Evolutionary conservation across 768 basidiomycete genomes (phyloP), one percentile per base, ranked within the genome.

Genomic region (Hemileccinum impolitum): DNA sequence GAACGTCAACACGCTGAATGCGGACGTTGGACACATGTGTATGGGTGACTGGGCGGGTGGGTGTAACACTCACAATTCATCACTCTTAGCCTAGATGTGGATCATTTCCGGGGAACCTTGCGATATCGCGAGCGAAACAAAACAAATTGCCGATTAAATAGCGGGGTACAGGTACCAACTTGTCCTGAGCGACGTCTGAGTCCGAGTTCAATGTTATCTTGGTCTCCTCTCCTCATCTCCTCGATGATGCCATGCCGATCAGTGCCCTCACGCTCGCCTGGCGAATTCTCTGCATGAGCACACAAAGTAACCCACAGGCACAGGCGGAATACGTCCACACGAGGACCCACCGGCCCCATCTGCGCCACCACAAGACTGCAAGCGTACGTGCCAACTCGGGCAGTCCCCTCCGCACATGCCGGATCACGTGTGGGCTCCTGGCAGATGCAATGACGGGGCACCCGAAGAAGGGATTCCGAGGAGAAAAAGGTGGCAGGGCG

Each of bases 381-480:
- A 90, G 75, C 3, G 87, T 90, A 37, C 73, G 74, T 18, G 74
- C 59, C 21, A 90, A 75, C 62, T 88, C 86, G 55, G 84, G 77
- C 53, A 84, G 85, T 45, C 87, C 78, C 48, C 79, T 77, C 30
- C 82, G 85, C 34, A 84, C 84, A 62, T 81, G 74, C 32, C 73
- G 75, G 53, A 85, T 72, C 14, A 70, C 65, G 43, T 75, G 69
- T 14, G 75, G 68, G 8, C 40, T 43, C 19, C 59, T 40, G 58
- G 64, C 49, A 56, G 65, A 62, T 6, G 72, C 36, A 35, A 55
- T 28, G 12, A 74, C 72, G 6, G 87, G 84, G 59, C 90, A 89
- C 4, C 87, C 87, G 53, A 79, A 90, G 66, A 83, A 89, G 1
- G 88, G 88, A 54, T 88, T 90, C 35, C 79, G 67, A 32, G 70